These are phyloP conservation scores for Claviceps paspali DNA, from an alignment of 2,329 filamentous ascomycete genomes.

Conservation along the genomic window DNA sequence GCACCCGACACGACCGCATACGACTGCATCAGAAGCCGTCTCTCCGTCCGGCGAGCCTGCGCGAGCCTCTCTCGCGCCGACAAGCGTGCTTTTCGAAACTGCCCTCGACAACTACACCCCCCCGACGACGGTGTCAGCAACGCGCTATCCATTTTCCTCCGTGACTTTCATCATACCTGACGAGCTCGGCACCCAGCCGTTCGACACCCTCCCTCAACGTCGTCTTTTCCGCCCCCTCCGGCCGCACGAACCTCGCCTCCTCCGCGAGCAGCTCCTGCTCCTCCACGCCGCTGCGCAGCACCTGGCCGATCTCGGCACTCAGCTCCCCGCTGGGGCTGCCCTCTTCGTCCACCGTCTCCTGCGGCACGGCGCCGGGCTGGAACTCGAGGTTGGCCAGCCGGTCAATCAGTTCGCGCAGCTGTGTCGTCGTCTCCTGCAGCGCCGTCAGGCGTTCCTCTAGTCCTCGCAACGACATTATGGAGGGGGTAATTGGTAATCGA, in stretches of 20 bases:
- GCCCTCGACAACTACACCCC: conserved; percentile 40
- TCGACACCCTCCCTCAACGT: conserved; percentile 51
- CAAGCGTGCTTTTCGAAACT: conserved; percentile 72
- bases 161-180: conserved; percentile 37
- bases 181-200: conserved; percentile 55
- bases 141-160: too few species aligned
- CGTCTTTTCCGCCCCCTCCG: conserved; percentile 41
- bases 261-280: conserved; percentile 69
- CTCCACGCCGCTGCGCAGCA: conserved; percentile 63
- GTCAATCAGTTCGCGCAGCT: conserved; percentile 43
- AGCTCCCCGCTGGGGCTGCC: conserved; percentile 53
- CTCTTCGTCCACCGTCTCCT: conserved; percentile 31
- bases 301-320: conserved; percentile 63
- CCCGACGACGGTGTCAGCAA: too few species aligned
- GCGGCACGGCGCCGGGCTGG: conserved; percentile 40
- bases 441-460: conserved; percentile 45
- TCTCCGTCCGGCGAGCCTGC: conserved; percentile 58
- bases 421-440: conserved; percentile 44
- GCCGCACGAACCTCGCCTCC: conserved; percentile 56
- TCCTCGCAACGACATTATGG: conserved; percentile 39
- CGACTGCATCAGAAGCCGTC: conserved; percentile 57
- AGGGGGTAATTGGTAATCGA: neutral
- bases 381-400: conserved; percentile 43
- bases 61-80: conserved; percentile 62
- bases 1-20: conserved; percentile 29